Evolutionary conservation across 352 stramenopile species (phyloP).

Genomic region (Pythium grandisporangium): DNA sequence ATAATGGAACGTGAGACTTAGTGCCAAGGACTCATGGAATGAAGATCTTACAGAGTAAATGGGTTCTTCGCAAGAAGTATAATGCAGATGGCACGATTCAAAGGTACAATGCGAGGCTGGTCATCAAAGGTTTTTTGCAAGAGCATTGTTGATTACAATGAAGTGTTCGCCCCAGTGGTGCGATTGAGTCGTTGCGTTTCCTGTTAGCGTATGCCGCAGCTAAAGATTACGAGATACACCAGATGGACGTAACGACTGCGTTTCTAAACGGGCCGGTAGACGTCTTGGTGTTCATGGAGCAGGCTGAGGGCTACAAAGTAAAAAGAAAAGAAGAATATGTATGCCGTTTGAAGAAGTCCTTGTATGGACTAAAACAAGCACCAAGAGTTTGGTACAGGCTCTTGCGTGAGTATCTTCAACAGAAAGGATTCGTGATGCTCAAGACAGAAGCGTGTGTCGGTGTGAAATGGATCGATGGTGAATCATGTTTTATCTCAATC

Average conservation of each 20-base stretch:
- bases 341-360: slow-evolving; percentile 7
- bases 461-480: slow-evolving; percentile 7
- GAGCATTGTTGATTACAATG: slow-evolving; percentile 1
- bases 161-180: too few relatives aligned
- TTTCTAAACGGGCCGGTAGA: slow-evolving; percentile 13
- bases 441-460: slow-evolving; percentile 13
- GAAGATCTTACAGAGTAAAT: background rate
- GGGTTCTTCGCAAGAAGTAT: background rate
- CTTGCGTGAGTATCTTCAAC: slow-evolving; percentile 7
- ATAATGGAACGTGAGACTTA: background rate
- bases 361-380: slow-evolving; percentile 15
- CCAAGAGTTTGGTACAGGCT: slow-evolving; percentile 13
- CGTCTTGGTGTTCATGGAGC: slow-evolving; percentile 12
- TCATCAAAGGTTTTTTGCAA: slow-evolving; percentile 3
- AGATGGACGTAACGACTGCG: too few relatives aligned
- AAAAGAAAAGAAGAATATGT: slow-evolving; percentile 11
- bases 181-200: too few relatives aligned
- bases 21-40: background rate
- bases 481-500: slow-evolving; percentile 10
- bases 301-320: slow-evolving; percentile 5
- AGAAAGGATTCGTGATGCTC: slow-evolving; percentile 7
- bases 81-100: background rate
- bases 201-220: too few relatives aligned
- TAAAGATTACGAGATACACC: too few relatives aligned
- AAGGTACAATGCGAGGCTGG: background rate